Conservation (phyloP, 305 asterid genomes). For the Plantago rigida region DNA sequence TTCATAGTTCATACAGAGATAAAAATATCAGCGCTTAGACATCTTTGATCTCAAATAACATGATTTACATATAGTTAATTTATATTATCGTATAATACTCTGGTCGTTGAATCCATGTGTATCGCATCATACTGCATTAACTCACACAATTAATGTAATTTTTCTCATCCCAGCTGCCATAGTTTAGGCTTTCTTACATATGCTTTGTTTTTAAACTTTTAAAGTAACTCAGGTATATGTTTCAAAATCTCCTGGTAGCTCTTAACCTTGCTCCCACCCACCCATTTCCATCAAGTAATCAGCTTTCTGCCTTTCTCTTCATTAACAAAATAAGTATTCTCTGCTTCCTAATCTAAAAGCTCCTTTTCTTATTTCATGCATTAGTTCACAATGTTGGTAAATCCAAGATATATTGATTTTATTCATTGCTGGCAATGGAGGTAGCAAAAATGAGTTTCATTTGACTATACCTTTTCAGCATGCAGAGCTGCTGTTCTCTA, state of each 20-base stretch:
- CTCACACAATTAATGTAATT: neutral
- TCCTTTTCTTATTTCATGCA: neutral
- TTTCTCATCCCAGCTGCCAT: neutral
- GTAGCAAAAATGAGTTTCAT: too few species aligned
- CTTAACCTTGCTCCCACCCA: too few species aligned
- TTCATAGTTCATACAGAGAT: neutral
- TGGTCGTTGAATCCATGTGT: neutral
- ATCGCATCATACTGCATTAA: neutral
- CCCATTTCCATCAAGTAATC: too few species aligned
- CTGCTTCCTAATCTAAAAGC: neutral
- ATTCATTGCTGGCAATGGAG: too few species aligned
- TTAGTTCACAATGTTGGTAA: too few species aligned
- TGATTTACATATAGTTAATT: neutral
- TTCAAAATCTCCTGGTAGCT: too few species aligned
- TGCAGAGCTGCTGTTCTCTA: neutral
- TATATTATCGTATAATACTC: neutral
- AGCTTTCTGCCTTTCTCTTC: neutral
- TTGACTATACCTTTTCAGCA: too few species aligned
- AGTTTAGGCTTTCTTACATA: neutral
- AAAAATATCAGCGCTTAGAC: neutral
- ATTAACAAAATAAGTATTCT: neutral
- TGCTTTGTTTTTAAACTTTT: neutral
- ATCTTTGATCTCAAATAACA: neutral
- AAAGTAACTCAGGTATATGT: neutral
- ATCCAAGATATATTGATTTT: too few species aligned